Base-by-base conservation (phyloP, 768 basidiomycete species). In the Brasilioporus rufonigricans region DNA sequence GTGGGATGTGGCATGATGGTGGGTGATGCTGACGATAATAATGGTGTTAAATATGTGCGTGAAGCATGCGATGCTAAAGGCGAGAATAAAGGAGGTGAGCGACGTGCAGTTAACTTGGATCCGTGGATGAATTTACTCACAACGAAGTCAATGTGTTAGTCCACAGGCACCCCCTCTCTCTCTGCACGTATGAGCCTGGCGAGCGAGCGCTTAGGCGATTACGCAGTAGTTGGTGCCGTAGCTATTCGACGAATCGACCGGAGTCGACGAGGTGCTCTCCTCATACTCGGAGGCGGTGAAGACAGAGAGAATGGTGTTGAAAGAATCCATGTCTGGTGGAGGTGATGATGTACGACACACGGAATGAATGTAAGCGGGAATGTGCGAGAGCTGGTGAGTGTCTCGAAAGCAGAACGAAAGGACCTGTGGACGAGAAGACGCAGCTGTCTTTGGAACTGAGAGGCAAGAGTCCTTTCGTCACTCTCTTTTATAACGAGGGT, bases 271-370 rank as follows among this genome's bases (percentile, higher is more conserved):
- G 12, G 19, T 56, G 14, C 14, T 43, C 33, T 65, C 58, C 10
- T 52, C 52, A 1, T 44, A 16, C 27, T 52, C 44, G 5, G 54
- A 35, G 41, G n/a, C 44, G 32, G 47, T 35, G 13, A 69, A 57
- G 45, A 62, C 21, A 5, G 64, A 59, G 26, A 60, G 36, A 45
- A 59, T 29, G n/a, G 52, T 45, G 50, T 4, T 58, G 50, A 67
- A 62, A 27, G 58, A 52, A 44, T 67, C 67, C 66, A 67, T 67
- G 11, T 52, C 54, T 44, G 52, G 44, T 36, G 40, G 3, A 13
- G 58, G 36, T 9, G 27, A 29, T 35, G 50, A 31, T 1, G 31
- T 10, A 12, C 33, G n/a, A 33, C 14, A 9, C 36, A 19, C 32
- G 43, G 21, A 26, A 29, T 4, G 39, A 44, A 27, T 33, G 19